phyloP scores from a whole-genome alignment of 306 rosid genomes.

The Ochetophila trinervis region DNA sequence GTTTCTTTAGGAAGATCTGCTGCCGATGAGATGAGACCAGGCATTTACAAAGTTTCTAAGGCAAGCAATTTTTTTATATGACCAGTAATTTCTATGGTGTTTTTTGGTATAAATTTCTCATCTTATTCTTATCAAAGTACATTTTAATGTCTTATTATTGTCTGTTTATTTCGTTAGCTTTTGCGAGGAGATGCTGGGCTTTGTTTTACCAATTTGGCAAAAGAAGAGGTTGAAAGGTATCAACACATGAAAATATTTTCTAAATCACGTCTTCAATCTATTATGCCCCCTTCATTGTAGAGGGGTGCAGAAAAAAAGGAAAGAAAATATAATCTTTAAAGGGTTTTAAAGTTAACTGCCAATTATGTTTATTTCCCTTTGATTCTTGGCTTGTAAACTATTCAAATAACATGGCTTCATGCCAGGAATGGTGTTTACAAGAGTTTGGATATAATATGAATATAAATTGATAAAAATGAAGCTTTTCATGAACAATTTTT shows the following conservation, averaged over 20 bases:
- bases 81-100: background rate
- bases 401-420: too few relatives aligned
- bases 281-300: background rate
- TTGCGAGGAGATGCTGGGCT: constrained; percentile 90
- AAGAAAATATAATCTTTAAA: background rate
- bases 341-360: background rate
- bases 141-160: background rate
- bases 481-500: too few relatives aligned
- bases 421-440: too few relatives aligned
- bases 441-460: too few relatives aligned
- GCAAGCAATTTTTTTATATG: constrained; percentile 24
- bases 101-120: background rate
- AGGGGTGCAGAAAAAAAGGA: background rate
- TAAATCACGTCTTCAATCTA: background rate
- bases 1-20: constrained; percentile 73
- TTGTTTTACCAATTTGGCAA: constrained; percentile 62
- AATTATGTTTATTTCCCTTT: background rate
- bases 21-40: constrained; percentile 60
- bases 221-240: constrained; percentile 86
- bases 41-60: constrained; percentile 74
- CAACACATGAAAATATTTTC: background rate
- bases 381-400: background rate
- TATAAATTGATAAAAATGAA: too few relatives aligned
- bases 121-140: background rate
- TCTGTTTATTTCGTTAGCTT: constrained; percentile 36